A percentile compares a stretch with the other conserved stretches of the same genome.
These are phyloP conservation scores for Phialophora verrucosa DNA, from an alignment of 2,329 filamentous ascomycete species.

Conservation along the genomic window DNA sequence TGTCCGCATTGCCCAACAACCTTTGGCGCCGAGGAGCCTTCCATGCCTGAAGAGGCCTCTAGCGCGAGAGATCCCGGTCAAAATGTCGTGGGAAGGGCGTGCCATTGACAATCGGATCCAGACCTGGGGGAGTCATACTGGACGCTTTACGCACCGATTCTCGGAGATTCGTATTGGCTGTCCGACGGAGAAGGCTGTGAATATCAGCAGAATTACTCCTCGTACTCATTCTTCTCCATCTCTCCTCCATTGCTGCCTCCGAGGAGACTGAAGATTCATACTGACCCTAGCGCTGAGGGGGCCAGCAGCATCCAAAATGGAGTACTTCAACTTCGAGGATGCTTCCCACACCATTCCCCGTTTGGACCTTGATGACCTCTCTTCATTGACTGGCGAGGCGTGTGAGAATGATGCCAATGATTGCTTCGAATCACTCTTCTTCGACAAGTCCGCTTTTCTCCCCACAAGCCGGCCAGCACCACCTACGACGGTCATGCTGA, in stretches of 20 bases:
- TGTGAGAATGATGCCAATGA: conserved; percentile 48
- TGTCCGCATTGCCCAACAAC: conserved; percentile 12
- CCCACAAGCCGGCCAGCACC: conserved; percentile 42
- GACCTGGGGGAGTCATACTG: conserved; percentile 30
- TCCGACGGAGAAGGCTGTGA: conserved; percentile 33
- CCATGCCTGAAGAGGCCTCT: conserved; percentile 7
- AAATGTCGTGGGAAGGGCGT: conserved; percentile 36
- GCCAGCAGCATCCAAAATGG: conserved; percentile 43
- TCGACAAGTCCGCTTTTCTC: conserved; percentile 50
- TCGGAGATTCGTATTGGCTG: conserved; percentile 24
- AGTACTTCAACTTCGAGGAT: conserved; percentile 56
- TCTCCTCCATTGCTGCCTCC: conserved; percentile 8
- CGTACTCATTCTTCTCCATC: conserved; percentile 4
- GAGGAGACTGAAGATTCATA: not conserved
- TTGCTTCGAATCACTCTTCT: conserved; percentile 50
- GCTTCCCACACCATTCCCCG: conserved; percentile 48
- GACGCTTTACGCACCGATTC: conserved; percentile 18
- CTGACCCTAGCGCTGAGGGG: not conserved
- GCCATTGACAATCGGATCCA: conserved; percentile 6
- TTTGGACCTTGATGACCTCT: conserved; percentile 48
- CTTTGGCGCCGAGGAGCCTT: not conserved
- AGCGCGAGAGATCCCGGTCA: conserved; percentile 18
- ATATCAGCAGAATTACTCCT: conserved; percentile 10
- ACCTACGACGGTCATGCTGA: conserved; percentile 37
- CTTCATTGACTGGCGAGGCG: conserved; percentile 47